Evolutionary conservation across 208 protist genomes (phyloP).

Genomic region (Zelonia costaricensis): DNA sequence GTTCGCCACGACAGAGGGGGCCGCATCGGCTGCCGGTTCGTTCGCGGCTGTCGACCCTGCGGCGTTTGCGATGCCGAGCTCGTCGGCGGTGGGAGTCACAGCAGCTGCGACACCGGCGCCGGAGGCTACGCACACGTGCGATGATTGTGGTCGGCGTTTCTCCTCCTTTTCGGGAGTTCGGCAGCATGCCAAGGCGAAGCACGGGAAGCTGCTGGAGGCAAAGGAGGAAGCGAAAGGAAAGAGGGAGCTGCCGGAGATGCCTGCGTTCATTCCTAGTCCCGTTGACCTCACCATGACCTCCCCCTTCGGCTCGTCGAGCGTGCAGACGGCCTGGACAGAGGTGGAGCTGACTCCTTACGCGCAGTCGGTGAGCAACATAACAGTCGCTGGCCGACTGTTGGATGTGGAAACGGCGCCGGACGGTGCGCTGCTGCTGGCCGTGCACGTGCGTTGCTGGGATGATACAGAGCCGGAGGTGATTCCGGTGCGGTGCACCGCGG

Average conservation of each 20-base stretch:
- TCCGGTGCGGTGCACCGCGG: slow-evolving; percentile 49
- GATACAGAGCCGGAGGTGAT: slow-evolving; percentile 49
- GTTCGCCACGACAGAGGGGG: slow-evolving; percentile 8
- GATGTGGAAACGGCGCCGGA: slow-evolving; percentile 35
- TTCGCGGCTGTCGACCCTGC: background rate
- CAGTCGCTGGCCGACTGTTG: slow-evolving; percentile 43
- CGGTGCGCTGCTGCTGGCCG: slow-evolving; percentile 42
- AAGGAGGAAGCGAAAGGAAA: slow-evolving; percentile 14
- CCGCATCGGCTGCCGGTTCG: background rate
- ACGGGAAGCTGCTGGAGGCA: slow-evolving; percentile 51
- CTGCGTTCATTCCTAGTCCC: slow-evolving; percentile 87
- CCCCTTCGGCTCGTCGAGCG: slow-evolving; percentile 55
- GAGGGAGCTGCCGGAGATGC: slow-evolving; percentile 35
- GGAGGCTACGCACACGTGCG: slow-evolving; percentile 48
- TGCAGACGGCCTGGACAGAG: slow-evolving; percentile 53
- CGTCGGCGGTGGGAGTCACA: too few species aligned
- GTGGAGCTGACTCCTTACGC: slow-evolving; percentile 72
- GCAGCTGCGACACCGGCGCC: too few species aligned
- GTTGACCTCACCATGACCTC: slow-evolving; percentile 85
- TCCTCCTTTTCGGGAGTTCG: slow-evolving; percentile 57
- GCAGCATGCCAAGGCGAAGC: slow-evolving; percentile 87
- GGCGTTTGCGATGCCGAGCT: background rate
- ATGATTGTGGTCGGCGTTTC: slow-evolving; percentile 63
- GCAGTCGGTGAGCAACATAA: slow-evolving; percentile 78
- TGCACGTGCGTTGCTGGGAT: slow-evolving; percentile 46